Conservation (phyloP, 2,329 filamentous ascomycete species). For the Trichocomaceae sp. region DNA sequence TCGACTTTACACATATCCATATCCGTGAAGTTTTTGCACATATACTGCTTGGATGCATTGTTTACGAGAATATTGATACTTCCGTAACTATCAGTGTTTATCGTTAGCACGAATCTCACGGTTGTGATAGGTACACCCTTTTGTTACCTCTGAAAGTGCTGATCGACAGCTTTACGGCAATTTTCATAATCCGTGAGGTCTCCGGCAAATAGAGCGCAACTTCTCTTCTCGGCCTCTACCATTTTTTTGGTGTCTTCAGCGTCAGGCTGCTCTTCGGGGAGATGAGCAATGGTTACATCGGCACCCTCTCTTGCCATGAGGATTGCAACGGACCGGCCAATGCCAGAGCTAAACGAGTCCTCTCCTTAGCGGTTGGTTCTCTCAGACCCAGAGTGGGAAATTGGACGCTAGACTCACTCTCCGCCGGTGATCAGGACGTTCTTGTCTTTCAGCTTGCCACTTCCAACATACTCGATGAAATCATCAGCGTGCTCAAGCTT, state of each 20-base stretch:
- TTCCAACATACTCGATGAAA: slow-evolving; percentile 38
- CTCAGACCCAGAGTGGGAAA: background rate
- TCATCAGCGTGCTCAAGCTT: slow-evolving; percentile 24
- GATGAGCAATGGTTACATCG: slow-evolving; percentile 50
- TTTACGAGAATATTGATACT: slow-evolving; percentile 50
- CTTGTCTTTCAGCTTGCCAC: slow-evolving; percentile 45
- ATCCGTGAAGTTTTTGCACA: slow-evolving; percentile 47
- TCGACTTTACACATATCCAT: slow-evolving; percentile 52
- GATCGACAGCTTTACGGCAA: slow-evolving; percentile 47
- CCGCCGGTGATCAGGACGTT: slow-evolving; percentile 52
- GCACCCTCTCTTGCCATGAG: slow-evolving; percentile 54
- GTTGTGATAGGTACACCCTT: slow-evolving; percentile 4
- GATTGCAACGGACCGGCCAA: slow-evolving; percentile 50
- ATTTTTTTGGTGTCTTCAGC: slow-evolving; percentile 48
- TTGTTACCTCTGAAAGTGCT: slow-evolving; percentile 46
- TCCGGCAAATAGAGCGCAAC: slow-evolving; percentile 44
- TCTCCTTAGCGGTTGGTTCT: background rate
- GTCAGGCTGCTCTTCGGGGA: slow-evolving; percentile 51
- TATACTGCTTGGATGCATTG: slow-evolving; percentile 53
- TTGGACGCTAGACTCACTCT: slow-evolving; percentile 37
- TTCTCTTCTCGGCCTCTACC: slow-evolving; percentile 46
- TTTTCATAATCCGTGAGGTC: slow-evolving; percentile 46
- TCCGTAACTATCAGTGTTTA: slow-evolving; percentile 26
- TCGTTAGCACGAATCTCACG: background rate
- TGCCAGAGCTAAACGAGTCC: slow-evolving; percentile 42